phyloP scores from a whole-genome alignment of 2,329 filamentous ascomycete genomes.

The Clarireedia sp. region DNA sequence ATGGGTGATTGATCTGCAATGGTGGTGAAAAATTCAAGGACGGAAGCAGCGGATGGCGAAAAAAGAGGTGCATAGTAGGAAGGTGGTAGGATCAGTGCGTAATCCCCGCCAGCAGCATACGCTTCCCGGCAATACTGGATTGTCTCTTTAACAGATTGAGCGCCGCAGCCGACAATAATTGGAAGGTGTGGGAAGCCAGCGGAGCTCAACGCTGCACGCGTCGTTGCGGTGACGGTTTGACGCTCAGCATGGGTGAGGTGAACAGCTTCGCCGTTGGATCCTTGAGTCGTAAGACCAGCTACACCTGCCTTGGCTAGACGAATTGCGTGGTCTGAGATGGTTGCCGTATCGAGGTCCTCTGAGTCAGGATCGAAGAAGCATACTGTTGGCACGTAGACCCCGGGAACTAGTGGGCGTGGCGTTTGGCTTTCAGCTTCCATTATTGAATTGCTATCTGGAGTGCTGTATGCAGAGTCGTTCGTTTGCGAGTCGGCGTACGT shows the following conservation, averaged over 20 bases:
- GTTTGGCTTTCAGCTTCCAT: constrained; percentile 28
- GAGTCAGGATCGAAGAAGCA: constrained; percentile 61
- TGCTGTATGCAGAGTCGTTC: constrained; percentile 31
- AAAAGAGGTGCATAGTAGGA: constrained; percentile 58
- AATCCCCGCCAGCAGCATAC: constrained; percentile 54
- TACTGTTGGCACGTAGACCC: constrained; percentile 66
- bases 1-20: constrained; percentile 63
- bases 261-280: constrained; percentile 61
- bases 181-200: constrained; percentile 51
- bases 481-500: constrained; percentile 31
- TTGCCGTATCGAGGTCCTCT: constrained; percentile 58
- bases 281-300: constrained; percentile 54
- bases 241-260: constrained; percentile 56
- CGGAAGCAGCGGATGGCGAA: constrained; percentile 37
- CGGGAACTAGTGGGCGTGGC: constrained; percentile 37
- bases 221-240: constrained; percentile 49
- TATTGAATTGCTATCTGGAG: constrained; percentile 36
- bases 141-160: constrained; percentile 58
- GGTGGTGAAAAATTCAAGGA: constrained; percentile 52
- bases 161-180: constrained; percentile 59
- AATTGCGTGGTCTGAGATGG: constrained; percentile 40
- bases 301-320: constrained; percentile 53
- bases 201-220: constrained; percentile 51
- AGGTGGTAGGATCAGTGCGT: constrained; percentile 59
- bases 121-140: constrained; percentile 58